Evolutionary conservation across 2,329 filamentous ascomycete genomes (phyloP), one percentile per base, ranked within the genome.

Genomic region (Bisporella sp.): DNA sequence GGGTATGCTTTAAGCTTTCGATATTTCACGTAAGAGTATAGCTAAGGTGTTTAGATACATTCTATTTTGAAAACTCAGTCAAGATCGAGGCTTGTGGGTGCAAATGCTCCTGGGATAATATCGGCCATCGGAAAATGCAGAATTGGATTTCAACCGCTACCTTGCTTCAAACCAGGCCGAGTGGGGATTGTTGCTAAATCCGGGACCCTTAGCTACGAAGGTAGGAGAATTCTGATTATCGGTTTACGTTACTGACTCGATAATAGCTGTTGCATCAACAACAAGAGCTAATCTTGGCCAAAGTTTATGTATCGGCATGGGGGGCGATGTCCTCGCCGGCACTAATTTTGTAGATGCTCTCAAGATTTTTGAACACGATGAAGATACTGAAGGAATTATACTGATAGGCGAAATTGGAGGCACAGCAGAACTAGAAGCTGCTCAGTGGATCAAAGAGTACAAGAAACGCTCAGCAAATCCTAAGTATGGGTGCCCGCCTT

Each of bases 131-230:
- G 83, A 0, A 78, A 75, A 59, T 88, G 85, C 58, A 74, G 82
- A 42, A 82, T 86, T 62, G 87, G 87, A 0, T 90, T 91, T 63
- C 86, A 90, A 64, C 87, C 87, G 5, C 70, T 91, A 9, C 78
- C 84, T 0, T 88, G 82, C 51, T 91, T 89, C 61, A 71, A 74
- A 5, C 78, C 84, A 1, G 85, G 85, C 1, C 76, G 78, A 53
- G 72, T 89, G 49, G 85, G 84, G 1, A 85, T 89, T 47, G 76
- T 87, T 32, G 84, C 84, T 4, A 87, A 87, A 60, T 89, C 85
- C 2, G 85, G 85, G 1, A 89, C 85, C 4, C 67, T 89, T 31
- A 86, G 82, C 47, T 89, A 89, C 60, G 85, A 89, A 67, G 66
- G 69, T 69, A 62, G 41, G 59, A 49, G 45, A 6, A 41, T 32